These are phyloP conservation scores for Candida ortonii DNA, from an alignment of 805 yeast genomes.

Conservation along the genomic window DNA sequence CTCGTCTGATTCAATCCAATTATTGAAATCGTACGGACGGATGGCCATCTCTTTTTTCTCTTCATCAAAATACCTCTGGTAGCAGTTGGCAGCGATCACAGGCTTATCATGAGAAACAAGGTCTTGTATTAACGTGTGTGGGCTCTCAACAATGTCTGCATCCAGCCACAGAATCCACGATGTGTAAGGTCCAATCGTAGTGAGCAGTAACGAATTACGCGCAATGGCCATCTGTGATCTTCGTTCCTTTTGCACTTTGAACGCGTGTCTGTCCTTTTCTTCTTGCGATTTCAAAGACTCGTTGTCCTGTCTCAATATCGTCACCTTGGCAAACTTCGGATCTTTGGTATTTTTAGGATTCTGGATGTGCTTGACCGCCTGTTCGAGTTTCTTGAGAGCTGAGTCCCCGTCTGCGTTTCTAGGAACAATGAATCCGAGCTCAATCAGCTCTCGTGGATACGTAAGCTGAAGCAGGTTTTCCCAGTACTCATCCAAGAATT, in stretches of 20 bases:
- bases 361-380: slow-evolving; percentile 72
- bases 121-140: slow-evolving; percentile 79
- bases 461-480: slow-evolving; percentile 66
- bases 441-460: slow-evolving; percentile 82
- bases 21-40: slow-evolving; percentile 92
- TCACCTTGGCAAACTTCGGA: slow-evolving; percentile 74
- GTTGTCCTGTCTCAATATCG: slow-evolving; percentile 87
- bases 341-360: slow-evolving; percentile 48
- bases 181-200: slow-evolving; percentile 84
- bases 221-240: slow-evolving; percentile 91
- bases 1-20: slow-evolving; percentile 86
- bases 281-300: slow-evolving; percentile 68
- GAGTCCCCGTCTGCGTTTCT: slow-evolving; percentile 76
- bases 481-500: slow-evolving; percentile 87
- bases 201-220: slow-evolving; percentile 84
- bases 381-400: slow-evolving; percentile 69
- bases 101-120: slow-evolving; percentile 82
- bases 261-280: slow-evolving; percentile 90
- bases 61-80: slow-evolving; percentile 72
- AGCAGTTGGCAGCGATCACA: slow-evolving; percentile 88
- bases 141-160: slow-evolving; percentile 90
- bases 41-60: slow-evolving; percentile 50
- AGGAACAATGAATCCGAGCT: slow-evolving; percentile 90
- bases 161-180: slow-evolving; percentile 98
- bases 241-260: slow-evolving; percentile 81